Evolutionary conservation across 2,329 filamentous ascomycete species (phyloP).

Genomic region (Aspergillus costaricaensis): DNA sequence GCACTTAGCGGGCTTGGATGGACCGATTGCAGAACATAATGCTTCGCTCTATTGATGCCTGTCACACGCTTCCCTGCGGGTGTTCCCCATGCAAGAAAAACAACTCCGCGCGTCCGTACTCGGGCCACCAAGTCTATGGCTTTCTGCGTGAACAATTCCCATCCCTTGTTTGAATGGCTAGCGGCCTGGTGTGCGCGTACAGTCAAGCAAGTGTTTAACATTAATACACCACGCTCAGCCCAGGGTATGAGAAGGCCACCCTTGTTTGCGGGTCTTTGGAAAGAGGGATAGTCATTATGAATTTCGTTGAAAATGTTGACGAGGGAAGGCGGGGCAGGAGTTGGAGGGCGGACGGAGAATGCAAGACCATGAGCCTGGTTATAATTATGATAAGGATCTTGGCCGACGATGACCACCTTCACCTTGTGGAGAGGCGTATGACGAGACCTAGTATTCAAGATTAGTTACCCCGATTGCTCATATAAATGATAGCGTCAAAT

Average conservation of each 20-base stretch:
- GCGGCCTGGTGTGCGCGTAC: constrained; percentile 88
- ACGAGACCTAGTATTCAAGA: constrained; percentile 70
- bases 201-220: constrained; percentile 93
- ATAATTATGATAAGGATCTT: constrained; percentile 94
- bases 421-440: constrained; percentile 86
- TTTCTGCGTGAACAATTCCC: constrained; percentile 90
- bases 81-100: constrained; percentile 91
- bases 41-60: constrained; percentile 70
- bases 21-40: constrained; percentile 81
- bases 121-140: constrained; percentile 85
- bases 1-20: constrained; percentile 95
- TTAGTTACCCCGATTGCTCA: constrained; percentile 17
- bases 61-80: constrained; percentile 78
- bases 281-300: constrained; percentile 82
- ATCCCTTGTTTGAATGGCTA: constrained; percentile 80
- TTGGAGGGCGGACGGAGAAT: constrained; percentile 91
- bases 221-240: constrained; percentile 88
- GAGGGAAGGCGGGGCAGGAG: constrained; percentile 82
- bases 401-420: constrained; percentile 89
- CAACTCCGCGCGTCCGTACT: constrained; percentile 76
- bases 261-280: constrained; percentile 72
- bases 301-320: constrained; percentile 91
- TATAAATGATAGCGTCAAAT: neutral
- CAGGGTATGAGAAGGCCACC: constrained; percentile 86
- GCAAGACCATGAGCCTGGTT: constrained; percentile 96